Percentiles rank a stretch among this genome's conserved stretches.
Conservation (phyloP, 306 rosid genomes). For the Acmispon strigosus region DNA sequence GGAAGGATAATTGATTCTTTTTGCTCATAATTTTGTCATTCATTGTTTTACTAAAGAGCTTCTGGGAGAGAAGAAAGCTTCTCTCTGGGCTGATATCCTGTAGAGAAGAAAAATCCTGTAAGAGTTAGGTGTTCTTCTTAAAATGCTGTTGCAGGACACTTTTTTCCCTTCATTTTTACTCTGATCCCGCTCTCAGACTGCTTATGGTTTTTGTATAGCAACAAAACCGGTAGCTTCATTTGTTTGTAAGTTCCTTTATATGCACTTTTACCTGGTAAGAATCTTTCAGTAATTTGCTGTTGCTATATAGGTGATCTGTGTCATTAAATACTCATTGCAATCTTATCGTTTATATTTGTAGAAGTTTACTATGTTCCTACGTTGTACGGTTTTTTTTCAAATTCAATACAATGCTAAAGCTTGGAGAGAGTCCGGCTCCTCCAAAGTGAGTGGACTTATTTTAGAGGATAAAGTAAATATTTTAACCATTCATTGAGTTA, state of each 20-base stretch:
- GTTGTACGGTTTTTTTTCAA: background rate
- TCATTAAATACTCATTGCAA: too few relatives aligned
- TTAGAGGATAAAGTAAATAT: too few relatives aligned
- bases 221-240: constrained; percentile 26
- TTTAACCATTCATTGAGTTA: too few relatives aligned
- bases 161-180: background rate
- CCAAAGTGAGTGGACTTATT: too few relatives aligned
- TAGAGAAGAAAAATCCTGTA: constrained; percentile 12
- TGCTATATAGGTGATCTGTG: background rate
- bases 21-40: constrained; percentile 18
- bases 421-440: too few relatives aligned
- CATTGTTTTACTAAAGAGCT: constrained; percentile 33
- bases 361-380: too few relatives aligned
- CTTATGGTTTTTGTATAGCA: constrained; percentile 18
- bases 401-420: constrained; percentile 1
- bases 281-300: constrained; percentile 8
- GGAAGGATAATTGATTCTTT: constrained; percentile 20
- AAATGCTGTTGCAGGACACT: constrained; percentile 5
- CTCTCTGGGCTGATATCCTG: constrained; percentile 25
- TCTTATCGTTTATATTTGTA: background rate
- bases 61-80: constrained; percentile 18
- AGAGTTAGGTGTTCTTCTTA: constrained; percentile 27
- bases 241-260: constrained; percentile 18
- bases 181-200: constrained; percentile 1
- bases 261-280: constrained; percentile 1